Conservation (phyloP, 495 filamentous ascomycete genomes). For the Lasiosphaeriaceae sp. region DNA sequence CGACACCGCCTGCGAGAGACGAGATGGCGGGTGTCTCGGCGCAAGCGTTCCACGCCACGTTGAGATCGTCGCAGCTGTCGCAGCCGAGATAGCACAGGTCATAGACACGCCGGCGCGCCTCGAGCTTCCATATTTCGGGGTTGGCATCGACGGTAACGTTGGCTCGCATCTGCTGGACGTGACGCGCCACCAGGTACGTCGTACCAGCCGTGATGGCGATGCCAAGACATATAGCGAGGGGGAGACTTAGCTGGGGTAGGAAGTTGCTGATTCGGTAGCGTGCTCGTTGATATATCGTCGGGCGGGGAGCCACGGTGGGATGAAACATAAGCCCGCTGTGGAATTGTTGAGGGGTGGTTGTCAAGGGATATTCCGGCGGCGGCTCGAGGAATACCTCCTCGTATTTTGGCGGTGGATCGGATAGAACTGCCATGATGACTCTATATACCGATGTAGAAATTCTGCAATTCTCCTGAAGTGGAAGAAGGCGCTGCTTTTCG, state of each 20-base stretch:
- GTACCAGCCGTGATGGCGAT: neutral
- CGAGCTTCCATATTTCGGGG: neutral
- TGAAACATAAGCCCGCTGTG: no score
- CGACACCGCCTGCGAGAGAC: neutral
- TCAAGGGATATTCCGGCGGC: no score
- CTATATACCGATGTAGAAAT: no score
- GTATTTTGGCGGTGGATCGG: no score
- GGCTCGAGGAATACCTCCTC: no score
- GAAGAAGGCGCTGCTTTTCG: no score
- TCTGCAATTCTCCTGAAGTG: no score
- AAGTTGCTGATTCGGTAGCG: no score
- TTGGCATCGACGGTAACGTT: neutral
- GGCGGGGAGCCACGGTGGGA: no score
- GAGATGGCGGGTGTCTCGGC: neutral
- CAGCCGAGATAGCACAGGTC: neutral
- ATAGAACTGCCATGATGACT: no score
- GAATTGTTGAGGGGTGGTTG: no score
- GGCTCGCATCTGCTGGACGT: neutral
- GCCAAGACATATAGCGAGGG: neutral
- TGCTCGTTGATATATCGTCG: no score
- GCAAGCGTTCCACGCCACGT: neutral
- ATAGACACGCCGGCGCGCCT: neutral
- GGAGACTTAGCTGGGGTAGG: neutral
- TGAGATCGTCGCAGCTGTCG: neutral
- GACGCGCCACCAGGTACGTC: neutral